Conservation (phyloP, 2,329 filamentous ascomycete species). For the Epichloe sp. region DNA sequence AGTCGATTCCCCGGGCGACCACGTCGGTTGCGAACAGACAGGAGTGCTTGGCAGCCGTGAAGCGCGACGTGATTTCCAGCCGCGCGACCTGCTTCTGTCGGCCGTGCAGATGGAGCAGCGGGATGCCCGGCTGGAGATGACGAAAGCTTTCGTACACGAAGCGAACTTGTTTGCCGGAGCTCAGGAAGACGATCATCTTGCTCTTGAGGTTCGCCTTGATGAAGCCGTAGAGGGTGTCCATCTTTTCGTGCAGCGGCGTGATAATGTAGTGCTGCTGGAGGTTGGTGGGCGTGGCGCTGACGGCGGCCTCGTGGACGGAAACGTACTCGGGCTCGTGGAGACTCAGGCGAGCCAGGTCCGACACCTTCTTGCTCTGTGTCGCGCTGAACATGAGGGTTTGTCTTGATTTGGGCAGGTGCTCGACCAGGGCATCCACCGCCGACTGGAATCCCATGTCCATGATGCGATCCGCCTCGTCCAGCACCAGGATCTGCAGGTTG, state of each 20-base stretch:
- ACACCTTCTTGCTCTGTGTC: slow-evolving; percentile 89
- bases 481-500: slow-evolving; percentile 80
- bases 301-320: slow-evolving; percentile 75
- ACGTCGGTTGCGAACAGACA: slow-evolving; percentile 95
- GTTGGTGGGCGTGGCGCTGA: slow-evolving; percentile 65
- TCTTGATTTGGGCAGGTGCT: slow-evolving; percentile 72
- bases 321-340: slow-evolving; percentile 89
- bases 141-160: slow-evolving; percentile 92
- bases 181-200: slow-evolving; percentile 92
- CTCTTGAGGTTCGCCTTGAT: slow-evolving; percentile 80
- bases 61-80: slow-evolving; percentile 75
- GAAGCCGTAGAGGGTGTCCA: slow-evolving; percentile 88
- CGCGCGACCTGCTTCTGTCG: slow-evolving; percentile 85
- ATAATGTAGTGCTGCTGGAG: slow-evolving; percentile 87
- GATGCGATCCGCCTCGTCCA: slow-evolving; percentile 93
- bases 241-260: slow-evolving; percentile 73
- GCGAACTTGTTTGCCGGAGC: slow-evolving; percentile 89
- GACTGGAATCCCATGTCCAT: slow-evolving; percentile 95
- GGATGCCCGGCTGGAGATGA: slow-evolving; percentile 86
- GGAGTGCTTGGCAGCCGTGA: slow-evolving; percentile 65
- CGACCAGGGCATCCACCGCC: slow-evolving; percentile 82
- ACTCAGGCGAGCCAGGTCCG: slow-evolving; percentile 78
- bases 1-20: slow-evolving; percentile 85
- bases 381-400: slow-evolving; percentile 94
- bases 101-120: slow-evolving; percentile 83